Base-by-base conservation (phyloP, 1,284 basidiomycete genomes). In the Rhodotorula mucilaginosa region DNA sequence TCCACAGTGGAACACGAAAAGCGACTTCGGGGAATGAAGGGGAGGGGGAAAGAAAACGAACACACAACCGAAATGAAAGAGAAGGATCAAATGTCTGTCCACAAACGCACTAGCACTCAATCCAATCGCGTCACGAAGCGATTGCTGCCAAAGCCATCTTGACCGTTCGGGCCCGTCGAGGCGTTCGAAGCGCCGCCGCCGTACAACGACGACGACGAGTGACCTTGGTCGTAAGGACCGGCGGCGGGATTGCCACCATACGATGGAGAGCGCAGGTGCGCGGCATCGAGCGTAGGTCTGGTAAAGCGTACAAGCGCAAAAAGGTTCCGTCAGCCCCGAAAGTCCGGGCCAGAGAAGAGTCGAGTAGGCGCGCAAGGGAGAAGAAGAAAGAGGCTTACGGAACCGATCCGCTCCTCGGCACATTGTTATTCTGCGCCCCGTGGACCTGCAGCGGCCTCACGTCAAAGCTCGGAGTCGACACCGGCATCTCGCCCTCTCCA, bases 41-140 rank as follows among this genome's bases (percentile, higher is more conserved):
- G 34, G 34, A 34, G 34, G 21, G 21, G 26, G 26, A 26, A 26
- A 26, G 13, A 52, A 52, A n/a, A 21, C n/a, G 57, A 39, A 39
- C 39, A 12, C 39, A 12, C 39, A 39, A 7, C 5, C 39, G 10
- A 49, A 23, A 15, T 23, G 29, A 15, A 61, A 51, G 13, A 15
- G 47, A 26, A 19, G 31, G 34, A 34, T 34, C 16, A 18, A 26
- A 46, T 13, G 46, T 49, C 29, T 26, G 46, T 48, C 16, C 16
- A 48, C 13, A 47, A 8, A 23, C 39, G n/a, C n/a, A 60, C 5
- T 46, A 18, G 29, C 26, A 1, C 39, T 67, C 49, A 74, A 56
- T 74, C 73, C 44, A 74, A 62, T 34, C 73, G 61, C 31, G 73
- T 74, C 13, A 74, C 73, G 29, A 69, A 74, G 8, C 64, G 61